Base-by-base conservation (phyloP, 352 stramenopile species). In the Phytophthora pinifolia region DNA sequence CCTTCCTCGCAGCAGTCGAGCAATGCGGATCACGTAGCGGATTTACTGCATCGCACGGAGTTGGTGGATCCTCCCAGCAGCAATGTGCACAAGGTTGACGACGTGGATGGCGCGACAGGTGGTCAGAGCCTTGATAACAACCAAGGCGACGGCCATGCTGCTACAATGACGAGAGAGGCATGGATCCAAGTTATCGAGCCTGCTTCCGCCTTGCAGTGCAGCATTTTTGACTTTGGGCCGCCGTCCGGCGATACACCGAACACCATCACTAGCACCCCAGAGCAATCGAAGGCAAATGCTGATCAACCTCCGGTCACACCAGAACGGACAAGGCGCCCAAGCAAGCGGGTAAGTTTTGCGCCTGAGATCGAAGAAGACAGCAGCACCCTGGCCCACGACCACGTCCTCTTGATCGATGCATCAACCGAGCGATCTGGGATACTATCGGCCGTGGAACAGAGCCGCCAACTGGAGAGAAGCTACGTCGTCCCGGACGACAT, bases 161-260 rank as follows among this genome's bases (percentile, higher is more conserved):
- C n/a, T 3, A 13, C 33, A 9, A 32, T 17, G 4, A 49, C 30
- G 22, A 81, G 81, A 53, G 54, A 75, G 22, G 78, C 78, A 1
- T 88, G 78, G 78, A 65, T 74, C 14, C 66, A 68, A 9, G 54
- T 67, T 0, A 33, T 73, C 14, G 51, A 67, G 2, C 46, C 50
- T 2, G 6, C 43, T 2, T 13, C 41, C 6, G 51, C 52, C 8
- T 67, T 67, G 10, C 66, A 72, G 30, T 57, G 38, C 1, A 86
- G 62, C 36, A 87, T 89, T 34, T 86, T 89, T 41, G 46, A 74
- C 8, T 87, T 87, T 33, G 34, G 67, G 12, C 44, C 64, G 27
- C 14, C 38, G 25, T 27, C n/a, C 22, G 9, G 36, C 4, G 10
- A 13, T 17, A 31, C 32, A 13, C 35, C 6, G 32, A 8, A 10